Evolutionary conservation across 352 stramenopile genomes (phyloP).

Genomic region (Blastocystis sp.): DNA sequence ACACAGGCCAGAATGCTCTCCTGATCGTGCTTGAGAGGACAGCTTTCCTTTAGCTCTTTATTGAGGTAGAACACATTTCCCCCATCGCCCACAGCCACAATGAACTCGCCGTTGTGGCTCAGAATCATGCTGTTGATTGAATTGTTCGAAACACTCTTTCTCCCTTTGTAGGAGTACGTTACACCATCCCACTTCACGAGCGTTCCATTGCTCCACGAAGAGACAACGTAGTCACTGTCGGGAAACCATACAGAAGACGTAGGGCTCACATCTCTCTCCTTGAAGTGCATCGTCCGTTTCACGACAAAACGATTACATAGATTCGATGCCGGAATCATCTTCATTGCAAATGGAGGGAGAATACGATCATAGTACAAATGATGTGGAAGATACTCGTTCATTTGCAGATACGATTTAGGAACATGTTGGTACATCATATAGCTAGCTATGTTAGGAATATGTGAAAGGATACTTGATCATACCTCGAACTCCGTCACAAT

Average conservation of each 20-base stretch:
- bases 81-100: constrained; percentile 18
- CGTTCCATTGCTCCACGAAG: constrained; percentile 10
- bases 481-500: neutral
- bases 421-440: constrained; percentile 49
- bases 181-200: constrained; percentile 45
- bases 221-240: constrained; percentile 20
- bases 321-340: neutral
- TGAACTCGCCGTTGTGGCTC: constrained; percentile 8
- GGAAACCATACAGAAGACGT: constrained; percentile 20
- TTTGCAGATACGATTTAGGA: neutral
- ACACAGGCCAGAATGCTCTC: constrained; percentile 40
- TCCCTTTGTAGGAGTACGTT: neutral
- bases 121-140: constrained; percentile 41
- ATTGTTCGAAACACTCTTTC: constrained; percentile 24
- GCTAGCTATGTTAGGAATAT: neutral
- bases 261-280: neutral
- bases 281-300: constrained; percentile 30
- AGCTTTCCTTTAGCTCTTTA: neutral
- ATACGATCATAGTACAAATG: constrained; percentile 39
- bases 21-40: neutral
- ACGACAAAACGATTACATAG: constrained; percentile 41
- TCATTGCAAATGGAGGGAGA: constrained; percentile 22
- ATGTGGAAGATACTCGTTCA: constrained; percentile 50
- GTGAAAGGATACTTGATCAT: constrained; percentile 23
- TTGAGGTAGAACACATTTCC: constrained; percentile 26